phyloP scores from a whole-genome alignment of 805 yeast genomes.

The Cyberlindnera bimundalis region DNA sequence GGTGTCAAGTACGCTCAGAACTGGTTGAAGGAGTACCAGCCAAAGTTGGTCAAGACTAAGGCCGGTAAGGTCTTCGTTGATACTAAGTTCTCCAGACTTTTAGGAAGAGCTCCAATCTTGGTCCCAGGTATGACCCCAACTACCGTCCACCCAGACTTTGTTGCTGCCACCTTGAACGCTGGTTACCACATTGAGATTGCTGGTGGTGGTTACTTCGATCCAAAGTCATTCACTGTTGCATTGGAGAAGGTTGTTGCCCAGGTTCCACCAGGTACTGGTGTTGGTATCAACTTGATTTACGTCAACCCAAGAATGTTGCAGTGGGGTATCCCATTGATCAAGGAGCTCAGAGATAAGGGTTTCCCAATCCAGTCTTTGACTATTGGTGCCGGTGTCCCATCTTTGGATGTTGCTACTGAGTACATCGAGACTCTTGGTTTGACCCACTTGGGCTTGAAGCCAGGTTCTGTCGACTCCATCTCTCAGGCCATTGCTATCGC shows the following conservation, averaged over 20 bases:
- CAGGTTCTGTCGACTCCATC: constrained; percentile 95
- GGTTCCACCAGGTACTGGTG: constrained; percentile 82
- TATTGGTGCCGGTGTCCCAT: constrained; percentile 99
- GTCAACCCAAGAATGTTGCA: constrained; percentile 97
- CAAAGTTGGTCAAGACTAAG: constrained; percentile 74
- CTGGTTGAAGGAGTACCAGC: constrained; percentile 88
- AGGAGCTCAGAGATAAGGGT: constrained; percentile 82
- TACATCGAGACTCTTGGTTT: constrained; percentile 90
- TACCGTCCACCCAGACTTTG: constrained; percentile 91
- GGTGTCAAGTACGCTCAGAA: constrained; percentile 77
- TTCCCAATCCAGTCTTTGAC: constrained; percentile 95
- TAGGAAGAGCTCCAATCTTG: constrained; percentile 94
- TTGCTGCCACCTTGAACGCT: constrained; percentile 89
- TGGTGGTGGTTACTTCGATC: constrained; percentile 96
- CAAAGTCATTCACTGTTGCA: constrained; percentile 68
- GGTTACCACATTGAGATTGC: constrained; percentile 98
- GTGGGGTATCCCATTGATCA: constrained; percentile 97
- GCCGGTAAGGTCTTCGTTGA: constrained; percentile 79
- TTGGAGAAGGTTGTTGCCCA: constrained; percentile 65
- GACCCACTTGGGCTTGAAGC: constrained; percentile 93
- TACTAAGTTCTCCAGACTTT: constrained; percentile 87
- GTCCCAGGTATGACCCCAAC: constrained; percentile 99
- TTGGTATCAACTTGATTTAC: constrained; percentile 88
- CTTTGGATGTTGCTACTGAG: constrained; percentile 94
- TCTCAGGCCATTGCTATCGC: constrained; percentile 86